phyloP scores from a whole-genome alignment of 2,329 filamentous ascomycete species.

The Cercospora brassicicola region DNA sequence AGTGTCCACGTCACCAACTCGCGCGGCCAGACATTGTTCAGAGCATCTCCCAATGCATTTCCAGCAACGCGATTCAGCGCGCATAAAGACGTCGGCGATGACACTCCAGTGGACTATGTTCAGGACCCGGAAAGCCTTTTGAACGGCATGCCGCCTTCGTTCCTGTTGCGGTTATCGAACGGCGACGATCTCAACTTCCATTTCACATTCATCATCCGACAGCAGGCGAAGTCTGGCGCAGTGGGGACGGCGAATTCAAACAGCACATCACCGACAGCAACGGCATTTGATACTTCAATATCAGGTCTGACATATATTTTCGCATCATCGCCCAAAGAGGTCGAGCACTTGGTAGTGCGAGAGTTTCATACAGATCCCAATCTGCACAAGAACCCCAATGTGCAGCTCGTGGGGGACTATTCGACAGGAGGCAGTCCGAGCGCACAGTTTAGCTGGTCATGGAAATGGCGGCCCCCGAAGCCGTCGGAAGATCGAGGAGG shows the following conservation, averaged over 20 bases:
- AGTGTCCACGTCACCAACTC: constrained; percentile 79
- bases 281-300: constrained; percentile 68
- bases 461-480: constrained; percentile 95
- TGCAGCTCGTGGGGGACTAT: constrained; percentile 91
- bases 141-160: constrained; percentile 58
- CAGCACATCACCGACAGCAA: constrained; percentile 15
- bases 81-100: constrained; percentile 71
- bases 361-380: constrained; percentile 98
- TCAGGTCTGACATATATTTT: constrained; percentile 90
- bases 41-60: constrained; percentile 80
- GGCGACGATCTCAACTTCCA: constrained; percentile 91
- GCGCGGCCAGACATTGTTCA: constrained; percentile 72
- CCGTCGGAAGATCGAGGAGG: constrained; percentile 75
- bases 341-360: constrained; percentile 89
- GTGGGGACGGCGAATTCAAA: constrained; percentile 17
- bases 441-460: constrained; percentile 89
- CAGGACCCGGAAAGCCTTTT: constrained; percentile 74
- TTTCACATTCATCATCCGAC: constrained; percentile 81
- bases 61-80: constrained; percentile 77
- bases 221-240: constrained; percentile 45
- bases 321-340: constrained; percentile 78
- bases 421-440: constrained; percentile 78
- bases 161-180: constrained; percentile 82
- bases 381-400: constrained; percentile 93
- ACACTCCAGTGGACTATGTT: constrained; percentile 79